Conservation (phyloP, 306 rosid genomes). For the Begonia loranthoides region DNA sequence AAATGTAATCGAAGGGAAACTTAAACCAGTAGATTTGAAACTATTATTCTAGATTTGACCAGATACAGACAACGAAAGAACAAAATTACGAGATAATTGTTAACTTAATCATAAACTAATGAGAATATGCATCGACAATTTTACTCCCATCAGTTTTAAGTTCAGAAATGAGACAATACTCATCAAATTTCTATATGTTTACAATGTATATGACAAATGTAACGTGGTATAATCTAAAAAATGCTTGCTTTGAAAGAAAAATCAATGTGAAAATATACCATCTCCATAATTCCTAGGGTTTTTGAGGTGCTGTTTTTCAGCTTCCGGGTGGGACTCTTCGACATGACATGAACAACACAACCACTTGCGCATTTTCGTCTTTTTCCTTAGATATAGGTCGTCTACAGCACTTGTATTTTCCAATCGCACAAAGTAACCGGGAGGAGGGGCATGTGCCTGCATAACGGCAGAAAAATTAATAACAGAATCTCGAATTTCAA, state of each 20-base stretch:
- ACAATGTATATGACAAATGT: neutral
- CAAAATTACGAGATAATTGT: neutral
- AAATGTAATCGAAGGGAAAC: no score
- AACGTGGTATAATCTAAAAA: neutral
- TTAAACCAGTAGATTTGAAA: no score
- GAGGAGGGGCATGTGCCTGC: slow-evolving; percentile 47
- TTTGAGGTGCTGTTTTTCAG: slow-evolving; percentile 49
- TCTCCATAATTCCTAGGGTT: slow-evolving; percentile 47
- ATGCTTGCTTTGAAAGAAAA: neutral
- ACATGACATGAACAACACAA: slow-evolving; percentile 53
- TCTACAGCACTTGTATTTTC: slow-evolving; percentile 24
- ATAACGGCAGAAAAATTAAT: slow-evolving; percentile 5
- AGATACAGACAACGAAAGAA: neutral
- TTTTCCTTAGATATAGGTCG: slow-evolving; percentile 39
- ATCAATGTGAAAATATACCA: slow-evolving; percentile 32
- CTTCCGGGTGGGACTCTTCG: slow-evolving; percentile 45
- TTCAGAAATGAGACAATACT: neutral
- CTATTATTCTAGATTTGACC: no score
- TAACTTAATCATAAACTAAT: neutral
- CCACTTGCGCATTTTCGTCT: slow-evolving; percentile 56
- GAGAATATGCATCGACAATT: no score
- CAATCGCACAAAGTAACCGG: slow-evolving; percentile 40
- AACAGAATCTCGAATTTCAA: neutral
- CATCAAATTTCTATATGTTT: neutral
- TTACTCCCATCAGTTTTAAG: neutral